A percentile compares a stretch with the other conserved stretches of the same genome.
These are phyloP conservation scores for Mayamaea pseudoterrestris DNA, from an alignment of 108 stramenopile genomes.

Conservation along the genomic window DNA sequence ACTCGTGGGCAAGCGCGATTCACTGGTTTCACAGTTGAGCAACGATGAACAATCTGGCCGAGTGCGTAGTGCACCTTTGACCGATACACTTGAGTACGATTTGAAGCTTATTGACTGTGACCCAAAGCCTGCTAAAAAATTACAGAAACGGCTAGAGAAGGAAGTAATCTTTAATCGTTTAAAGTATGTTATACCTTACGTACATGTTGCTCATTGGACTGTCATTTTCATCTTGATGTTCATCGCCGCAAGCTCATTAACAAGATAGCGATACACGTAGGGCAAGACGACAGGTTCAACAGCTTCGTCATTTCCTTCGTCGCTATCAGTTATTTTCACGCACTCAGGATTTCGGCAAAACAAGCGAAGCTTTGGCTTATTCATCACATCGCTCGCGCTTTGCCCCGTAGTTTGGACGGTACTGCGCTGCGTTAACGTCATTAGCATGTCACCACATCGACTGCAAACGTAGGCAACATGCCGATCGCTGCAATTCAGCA, in stretches of 20 bases:
- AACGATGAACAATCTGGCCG: background rate
- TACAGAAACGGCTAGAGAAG: slow-evolving; percentile 19
- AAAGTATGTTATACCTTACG: background rate
- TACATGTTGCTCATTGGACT: slow-evolving; percentile 22
- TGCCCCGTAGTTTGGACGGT: slow-evolving; percentile 69
- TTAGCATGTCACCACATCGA: slow-evolving; percentile 83
- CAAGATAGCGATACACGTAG: slow-evolving; percentile 96
- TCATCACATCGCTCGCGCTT: slow-evolving; percentile 44
- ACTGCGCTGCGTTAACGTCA: slow-evolving; percentile 72
- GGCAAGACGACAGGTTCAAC: slow-evolving; percentile 89
- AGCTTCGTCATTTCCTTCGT: slow-evolving; percentile 62
- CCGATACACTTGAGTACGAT: slow-evolving; percentile 14
- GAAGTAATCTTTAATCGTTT: slow-evolving; percentile 12
- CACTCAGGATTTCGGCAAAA: slow-evolving; percentile 71
- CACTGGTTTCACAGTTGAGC: slow-evolving; percentile 3
- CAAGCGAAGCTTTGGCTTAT: slow-evolving; percentile 58
- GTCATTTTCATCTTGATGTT: slow-evolving; percentile 88
- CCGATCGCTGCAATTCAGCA: slow-evolving; percentile 93
- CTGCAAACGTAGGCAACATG: slow-evolving; percentile 87
- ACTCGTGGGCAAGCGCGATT: too few species aligned
- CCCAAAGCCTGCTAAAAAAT: slow-evolving; percentile 44
- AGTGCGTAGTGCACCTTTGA: background rate
- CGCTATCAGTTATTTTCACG: slow-evolving; percentile 37
- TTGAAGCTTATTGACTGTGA: slow-evolving; percentile 57
- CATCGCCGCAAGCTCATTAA: slow-evolving; percentile 97